Evolutionary conservation across 2,329 filamentous ascomycete species (phyloP), one percentile per base, ranked within the genome.

Genomic region (Sporothrix pseudoabietina): DNA sequence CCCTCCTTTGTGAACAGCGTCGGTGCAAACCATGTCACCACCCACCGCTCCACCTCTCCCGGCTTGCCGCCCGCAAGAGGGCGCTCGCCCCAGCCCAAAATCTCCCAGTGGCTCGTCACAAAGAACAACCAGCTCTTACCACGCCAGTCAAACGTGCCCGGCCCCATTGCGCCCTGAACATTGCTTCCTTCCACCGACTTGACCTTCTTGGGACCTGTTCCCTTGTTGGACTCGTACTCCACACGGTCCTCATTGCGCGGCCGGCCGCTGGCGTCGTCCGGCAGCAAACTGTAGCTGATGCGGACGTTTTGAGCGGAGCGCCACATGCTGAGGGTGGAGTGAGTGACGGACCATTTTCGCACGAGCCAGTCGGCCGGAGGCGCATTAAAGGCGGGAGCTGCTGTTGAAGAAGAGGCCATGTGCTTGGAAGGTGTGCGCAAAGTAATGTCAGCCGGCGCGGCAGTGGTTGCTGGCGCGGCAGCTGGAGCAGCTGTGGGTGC

Each of bases 1-100:
- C 94, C 94, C 73, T 93, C 92, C 75, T 91, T 91, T 7, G 93
- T 96, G 77, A 97, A 97, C 61, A 94, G 77, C 32, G 92, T 97
- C 78, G 92, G 90, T 75, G 91, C 90, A 81, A 97, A 97, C 86
- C 91, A 95, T 4, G 92, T 97, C 16, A 97, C 92, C 1, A 88
- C 89, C 92, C 92, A 97, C 77, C 86, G 85, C 80, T 89, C 87
- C 10, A 49, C 70, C 35, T 74, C 78, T 6, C 76, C 78, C 0
- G 78, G 79, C 3, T 72, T 78, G 0, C 82, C 82, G 44, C 80
- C 83, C 16, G 82, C 79, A 30, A 81, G 77, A 47, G 79, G 77
- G 30, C 80, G 79, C 79, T 91, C 87, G 5, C 93, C 93, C 85
- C 89, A 94, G 3, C 91, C 93, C 22, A 97, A 81, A 1, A 96